Percentiles rank a stretch among this genome's conserved stretches.
Evolutionary conservation across 1,284 basidiomycete genomes (phyloP).

Genomic region (Puccinia triticina): DNA sequence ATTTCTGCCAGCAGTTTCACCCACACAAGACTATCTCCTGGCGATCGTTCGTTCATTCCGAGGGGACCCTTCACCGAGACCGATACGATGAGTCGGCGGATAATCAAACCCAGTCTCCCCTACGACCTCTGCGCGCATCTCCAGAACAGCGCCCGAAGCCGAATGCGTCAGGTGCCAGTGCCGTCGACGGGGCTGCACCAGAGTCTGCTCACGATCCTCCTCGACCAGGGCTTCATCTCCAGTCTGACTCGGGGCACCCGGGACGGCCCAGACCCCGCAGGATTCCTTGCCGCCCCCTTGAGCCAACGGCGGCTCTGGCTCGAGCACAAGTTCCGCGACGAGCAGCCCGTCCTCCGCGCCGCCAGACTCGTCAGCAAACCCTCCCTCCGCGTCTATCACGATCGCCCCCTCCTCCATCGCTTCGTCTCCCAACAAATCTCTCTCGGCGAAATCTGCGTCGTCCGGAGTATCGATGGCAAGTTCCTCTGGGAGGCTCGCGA

Average conservation of each 20-base stretch:
- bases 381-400: slow-evolving; percentile 22
- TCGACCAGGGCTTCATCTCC: slow-evolving; percentile 81
- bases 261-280: slow-evolving; percentile 63
- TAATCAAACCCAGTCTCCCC: slow-evolving; percentile 32
- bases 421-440: slow-evolving; percentile 21
- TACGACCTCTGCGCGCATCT: slow-evolving; percentile 76
- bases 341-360: slow-evolving; percentile 26
- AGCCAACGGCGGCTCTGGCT: slow-evolving; percentile 37
- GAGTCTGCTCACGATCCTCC: slow-evolving; percentile 78
- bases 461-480: slow-evolving; percentile 31
- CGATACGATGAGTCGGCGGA: slow-evolving; percentile 7
- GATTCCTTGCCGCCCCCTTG: slow-evolving; percentile 17
- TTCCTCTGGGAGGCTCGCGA: slow-evolving; percentile 36
- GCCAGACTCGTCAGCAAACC: slow-evolving; percentile 42
- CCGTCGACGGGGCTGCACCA: slow-evolving; percentile 79
- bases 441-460: slow-evolving; percentile 47
- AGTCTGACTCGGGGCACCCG: slow-evolving; percentile 77
- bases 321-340: slow-evolving; percentile 47
- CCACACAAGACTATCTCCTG: too few species aligned
- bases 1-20: too few species aligned
- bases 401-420: not conserved
- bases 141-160: slow-evolving; percentile 83
- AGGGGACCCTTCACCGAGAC: not conserved
- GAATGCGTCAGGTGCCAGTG: slow-evolving; percentile 73
- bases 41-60: too few species aligned